phyloP scores from a whole-genome alignment of 306 rosid genomes.

The Lagenaria siceraria region DNA sequence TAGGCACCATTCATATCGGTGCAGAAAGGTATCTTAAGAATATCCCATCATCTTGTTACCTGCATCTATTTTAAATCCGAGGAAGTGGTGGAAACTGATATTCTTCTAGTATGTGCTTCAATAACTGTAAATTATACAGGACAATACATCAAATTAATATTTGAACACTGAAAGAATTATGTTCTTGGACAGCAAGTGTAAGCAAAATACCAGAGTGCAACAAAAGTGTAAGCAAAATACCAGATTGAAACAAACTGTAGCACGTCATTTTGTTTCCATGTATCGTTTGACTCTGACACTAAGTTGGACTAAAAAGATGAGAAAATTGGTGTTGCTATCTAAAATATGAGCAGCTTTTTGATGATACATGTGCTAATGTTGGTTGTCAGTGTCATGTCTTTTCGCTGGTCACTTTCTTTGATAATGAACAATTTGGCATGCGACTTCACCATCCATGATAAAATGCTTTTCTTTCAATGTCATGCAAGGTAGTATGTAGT shows the following conservation, averaged over 20 bases:
- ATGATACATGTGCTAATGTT: neutral
- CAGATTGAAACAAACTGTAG: neutral
- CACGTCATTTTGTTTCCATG: neutral
- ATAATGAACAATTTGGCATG: neutral
- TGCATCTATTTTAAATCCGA: neutral
- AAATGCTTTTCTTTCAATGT: conserved; percentile 12
- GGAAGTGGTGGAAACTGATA: neutral
- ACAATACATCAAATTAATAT: neutral
- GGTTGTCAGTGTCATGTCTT: neutral
- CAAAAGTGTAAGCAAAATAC: neutral
- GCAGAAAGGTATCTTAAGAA: conserved; percentile 44
- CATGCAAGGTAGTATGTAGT: neutral
- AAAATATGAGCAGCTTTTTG: neutral
- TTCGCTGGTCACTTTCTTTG: neutral
- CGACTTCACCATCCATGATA: neutral
- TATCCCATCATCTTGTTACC: neutral
- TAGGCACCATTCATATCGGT: conserved; percentile 87
- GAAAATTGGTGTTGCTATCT: neutral
- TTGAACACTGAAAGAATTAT: neutral
- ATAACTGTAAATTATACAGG: neutral
- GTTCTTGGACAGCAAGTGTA: neutral
- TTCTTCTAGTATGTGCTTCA: neutral
- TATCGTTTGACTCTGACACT: neutral
- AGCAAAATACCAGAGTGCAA: neutral
- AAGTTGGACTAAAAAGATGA: neutral